Evolutionary conservation across 805 yeast genomes (phyloP), one percentile per base, ranked within the genome.

Genomic region (Ogataea pini): DNA sequence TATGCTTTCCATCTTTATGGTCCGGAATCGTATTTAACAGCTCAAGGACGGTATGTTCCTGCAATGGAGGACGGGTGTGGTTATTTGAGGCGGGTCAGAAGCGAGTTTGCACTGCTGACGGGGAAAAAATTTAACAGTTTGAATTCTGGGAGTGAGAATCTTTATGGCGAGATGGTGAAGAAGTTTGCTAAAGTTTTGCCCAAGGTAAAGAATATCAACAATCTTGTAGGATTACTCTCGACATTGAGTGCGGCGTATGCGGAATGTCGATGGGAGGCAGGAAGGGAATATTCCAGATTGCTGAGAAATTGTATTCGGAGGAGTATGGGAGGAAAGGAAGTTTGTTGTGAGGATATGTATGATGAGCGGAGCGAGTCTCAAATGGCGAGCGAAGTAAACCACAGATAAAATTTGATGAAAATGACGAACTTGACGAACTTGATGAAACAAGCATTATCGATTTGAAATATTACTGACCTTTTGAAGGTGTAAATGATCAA

Each of bases 161-260:
- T 29, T 17, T 44, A 50, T 43, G 49, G 47, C 17, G 49, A 36
- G 27, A 57, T 64, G 20, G 63, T 77, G 17, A 59, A 61, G 39
- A 52, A 57, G 33, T 67, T 68, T 46, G 76, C 79, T 0, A 57
- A 61, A 0, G 57, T 61, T 17, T 52, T 80, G 17, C 60, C 62
- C 4, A 47, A 54, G 13, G 68, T 79, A 8, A 56, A 60, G 18
- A 67, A 72, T 51, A 74, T 70, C 52, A 72, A 82, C 47, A 64
- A 77, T 36, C 62, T 79, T 22, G 78, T 78, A 12, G 88, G 90
- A 0, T 58, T 85, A 36, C 58, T 83, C 43, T 63, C 64, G 39
- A 56, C 68, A 38, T 67, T 78, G 45, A 63, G 71, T 14, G 62
- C 62, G 8, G 55, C 67, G 9, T 75, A 71, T 49, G 54, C 57